Conservation (phyloP, 2,329 filamentous ascomycete species). For the Capronia coronata region DNA sequence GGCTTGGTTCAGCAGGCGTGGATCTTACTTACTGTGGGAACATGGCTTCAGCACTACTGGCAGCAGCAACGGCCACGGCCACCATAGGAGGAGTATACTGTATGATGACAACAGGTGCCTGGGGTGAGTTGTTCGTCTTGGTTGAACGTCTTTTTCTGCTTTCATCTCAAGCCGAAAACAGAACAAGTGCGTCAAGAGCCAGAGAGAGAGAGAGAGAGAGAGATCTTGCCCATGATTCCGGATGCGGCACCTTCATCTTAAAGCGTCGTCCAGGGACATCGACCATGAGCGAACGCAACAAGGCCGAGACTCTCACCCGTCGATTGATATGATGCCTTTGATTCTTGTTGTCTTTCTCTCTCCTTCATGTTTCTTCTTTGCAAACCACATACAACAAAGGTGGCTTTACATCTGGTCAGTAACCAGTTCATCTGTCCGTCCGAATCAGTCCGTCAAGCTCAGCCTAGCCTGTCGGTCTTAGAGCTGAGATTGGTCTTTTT, state of each 20-base stretch:
- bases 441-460: constrained; percentile 3
- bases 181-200: constrained; percentile 13
- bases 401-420: too few species aligned
- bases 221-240: constrained; percentile 11
- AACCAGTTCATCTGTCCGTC: too few species aligned
- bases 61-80: background rate
- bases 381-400: too few species aligned
- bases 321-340: constrained; percentile 24
- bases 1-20: background rate
- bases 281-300: constrained; percentile 11
- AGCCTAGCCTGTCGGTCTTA: too few species aligned
- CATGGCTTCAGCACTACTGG: background rate
- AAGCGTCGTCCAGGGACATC: constrained; percentile 15
- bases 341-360: constrained; percentile 19
- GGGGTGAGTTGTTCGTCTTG: background rate
- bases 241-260: constrained; percentile 17
- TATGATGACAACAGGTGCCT: background rate
- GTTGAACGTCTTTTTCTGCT: constrained; percentile 5
- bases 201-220: constrained; percentile 14
- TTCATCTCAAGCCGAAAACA: constrained; percentile 20
- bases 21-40: background rate
- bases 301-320: constrained; percentile 10
- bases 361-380: constrained; percentile 18
- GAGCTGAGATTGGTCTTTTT: constrained; percentile 20
- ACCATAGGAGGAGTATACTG: background rate